Conservation (phyloP, 2,329 filamentous ascomycete species). For the Daldinia eschscholtzii region DNA sequence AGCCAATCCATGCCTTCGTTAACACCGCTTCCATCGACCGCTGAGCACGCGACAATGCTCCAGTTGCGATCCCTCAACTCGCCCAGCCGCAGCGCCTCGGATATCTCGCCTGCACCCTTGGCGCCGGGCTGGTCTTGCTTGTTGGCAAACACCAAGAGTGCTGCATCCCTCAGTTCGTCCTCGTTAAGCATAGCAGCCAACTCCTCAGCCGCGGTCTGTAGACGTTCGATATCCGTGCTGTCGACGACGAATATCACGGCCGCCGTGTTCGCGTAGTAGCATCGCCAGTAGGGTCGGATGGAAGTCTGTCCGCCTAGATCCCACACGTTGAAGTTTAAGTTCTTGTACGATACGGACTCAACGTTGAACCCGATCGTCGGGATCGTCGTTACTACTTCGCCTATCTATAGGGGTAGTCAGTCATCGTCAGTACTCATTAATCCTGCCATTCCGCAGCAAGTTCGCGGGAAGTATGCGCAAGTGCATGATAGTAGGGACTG, state of each 20-base stretch:
- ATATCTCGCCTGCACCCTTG: conserved; percentile 96
- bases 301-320: conserved; percentile 98
- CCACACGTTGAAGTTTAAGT: conserved; percentile 99
- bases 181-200: conserved; percentile 95
- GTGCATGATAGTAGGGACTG: background rate
- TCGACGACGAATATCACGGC: conserved; percentile 99
- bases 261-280: conserved; percentile 98
- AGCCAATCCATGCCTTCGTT: conserved; percentile 99
- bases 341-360: conserved; percentile 98
- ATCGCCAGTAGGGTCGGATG: conserved; percentile 98
- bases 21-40: conserved; percentile 93
- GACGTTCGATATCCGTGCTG: conserved; percentile 94
- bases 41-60: conserved; percentile 98
- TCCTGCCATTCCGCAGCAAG: background rate
- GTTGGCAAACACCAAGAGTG: conserved; percentile 95
- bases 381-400: conserved; percentile 98
- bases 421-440: conserved; percentile 28
- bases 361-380: conserved; percentile 99
- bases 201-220: conserved; percentile 93
- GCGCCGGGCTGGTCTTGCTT: conserved; percentile 99
- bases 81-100: conserved; percentile 88
- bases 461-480: background rate
- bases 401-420: conserved; percentile 74
- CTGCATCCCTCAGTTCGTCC: conserved; percentile 93
- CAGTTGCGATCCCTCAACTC: conserved; percentile 97